Evolutionary conservation across 2,329 filamentous ascomycete species (phyloP).

Genomic region (Amesomyces nigricolor): DNA sequence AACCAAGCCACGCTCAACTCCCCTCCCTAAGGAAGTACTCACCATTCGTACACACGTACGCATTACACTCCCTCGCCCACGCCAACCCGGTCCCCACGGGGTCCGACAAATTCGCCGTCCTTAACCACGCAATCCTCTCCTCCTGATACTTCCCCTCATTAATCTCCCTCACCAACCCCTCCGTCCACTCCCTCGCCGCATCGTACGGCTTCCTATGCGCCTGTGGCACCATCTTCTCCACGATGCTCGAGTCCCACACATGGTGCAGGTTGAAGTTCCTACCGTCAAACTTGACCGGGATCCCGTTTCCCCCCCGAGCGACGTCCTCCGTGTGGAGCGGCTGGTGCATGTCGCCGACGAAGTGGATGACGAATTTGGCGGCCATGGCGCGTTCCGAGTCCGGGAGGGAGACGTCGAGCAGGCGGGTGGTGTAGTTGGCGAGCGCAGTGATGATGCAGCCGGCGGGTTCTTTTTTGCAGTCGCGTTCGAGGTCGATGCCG

Average conservation of each 20-base stretch:
- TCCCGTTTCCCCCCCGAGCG: slow-evolving; percentile 61
- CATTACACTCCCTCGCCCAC: slow-evolving; percentile 61
- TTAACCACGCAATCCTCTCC: slow-evolving; percentile 49
- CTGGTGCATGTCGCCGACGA: slow-evolving; percentile 65
- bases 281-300: slow-evolving; percentile 57
- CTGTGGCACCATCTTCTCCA: slow-evolving; percentile 56
- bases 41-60: slow-evolving; percentile 57
- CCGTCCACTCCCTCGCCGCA: slow-evolving; percentile 51
- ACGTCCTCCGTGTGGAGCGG: slow-evolving; percentile 62
- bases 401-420: slow-evolving; percentile 42
- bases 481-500: slow-evolving; percentile 52
- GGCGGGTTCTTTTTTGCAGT: slow-evolving; percentile 47
- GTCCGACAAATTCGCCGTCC: slow-evolving; percentile 50
- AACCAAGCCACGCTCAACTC: not conserved
- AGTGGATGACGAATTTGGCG: slow-evolving; percentile 62
- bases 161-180: slow-evolving; percentile 50
- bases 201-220: slow-evolving; percentile 42
- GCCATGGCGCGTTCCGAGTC: slow-evolving; percentile 49
- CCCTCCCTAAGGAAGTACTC: slow-evolving; percentile 27
- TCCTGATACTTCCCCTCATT: slow-evolving; percentile 48
- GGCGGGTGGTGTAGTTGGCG: slow-evolving; percentile 54
- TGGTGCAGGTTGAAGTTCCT: slow-evolving; percentile 60
- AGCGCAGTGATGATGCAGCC: slow-evolving; percentile 60
- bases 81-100: slow-evolving; percentile 50
- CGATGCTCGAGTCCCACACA: slow-evolving; percentile 67